Percentiles rank a stretch among this genome's conserved stretches.
Evolutionary conservation across 2,329 filamentous ascomycete genomes (phyloP).

Genomic region (Claviceps purpurea): DNA sequence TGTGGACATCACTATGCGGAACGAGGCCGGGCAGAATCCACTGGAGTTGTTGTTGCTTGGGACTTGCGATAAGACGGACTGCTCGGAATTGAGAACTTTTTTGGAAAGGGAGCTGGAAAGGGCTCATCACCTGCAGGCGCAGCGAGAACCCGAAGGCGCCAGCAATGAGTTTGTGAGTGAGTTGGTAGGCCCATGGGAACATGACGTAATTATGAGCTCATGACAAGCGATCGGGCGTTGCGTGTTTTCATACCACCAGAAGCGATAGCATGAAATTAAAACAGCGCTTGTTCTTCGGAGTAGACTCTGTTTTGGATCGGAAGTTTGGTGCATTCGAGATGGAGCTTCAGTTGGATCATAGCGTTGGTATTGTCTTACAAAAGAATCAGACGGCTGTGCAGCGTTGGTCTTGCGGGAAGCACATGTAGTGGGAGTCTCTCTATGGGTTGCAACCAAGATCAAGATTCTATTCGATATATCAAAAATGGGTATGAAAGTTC

Average conservation of each 20-base stretch:
- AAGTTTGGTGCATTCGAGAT: background rate
- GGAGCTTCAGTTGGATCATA: background rate
- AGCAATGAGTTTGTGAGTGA: background rate
- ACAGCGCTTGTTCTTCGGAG: background rate
- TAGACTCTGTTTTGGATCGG: background rate
- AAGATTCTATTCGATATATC: too few species aligned
- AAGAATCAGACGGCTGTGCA: too few species aligned
- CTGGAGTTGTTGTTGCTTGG: background rate
- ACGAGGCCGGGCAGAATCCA: background rate
- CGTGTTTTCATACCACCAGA: too few species aligned
- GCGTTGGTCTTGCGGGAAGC: background rate
- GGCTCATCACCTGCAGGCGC: background rate
- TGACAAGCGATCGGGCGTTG: too few species aligned
- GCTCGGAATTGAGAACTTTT: background rate
- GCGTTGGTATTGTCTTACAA: background rate
- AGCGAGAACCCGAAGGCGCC: background rate
- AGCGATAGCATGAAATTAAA: background rate
- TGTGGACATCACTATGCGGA: background rate
- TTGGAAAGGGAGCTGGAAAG: background rate
- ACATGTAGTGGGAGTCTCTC: too few species aligned
- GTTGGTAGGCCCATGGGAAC: background rate
- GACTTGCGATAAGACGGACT: background rate
- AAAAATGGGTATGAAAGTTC: too few species aligned
- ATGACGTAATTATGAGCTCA: background rate
- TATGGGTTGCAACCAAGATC: too few species aligned